Evolutionary conservation across 306 rosid genomes (phyloP).

Genomic region (Cyamopsis tetragonoloba): DNA sequence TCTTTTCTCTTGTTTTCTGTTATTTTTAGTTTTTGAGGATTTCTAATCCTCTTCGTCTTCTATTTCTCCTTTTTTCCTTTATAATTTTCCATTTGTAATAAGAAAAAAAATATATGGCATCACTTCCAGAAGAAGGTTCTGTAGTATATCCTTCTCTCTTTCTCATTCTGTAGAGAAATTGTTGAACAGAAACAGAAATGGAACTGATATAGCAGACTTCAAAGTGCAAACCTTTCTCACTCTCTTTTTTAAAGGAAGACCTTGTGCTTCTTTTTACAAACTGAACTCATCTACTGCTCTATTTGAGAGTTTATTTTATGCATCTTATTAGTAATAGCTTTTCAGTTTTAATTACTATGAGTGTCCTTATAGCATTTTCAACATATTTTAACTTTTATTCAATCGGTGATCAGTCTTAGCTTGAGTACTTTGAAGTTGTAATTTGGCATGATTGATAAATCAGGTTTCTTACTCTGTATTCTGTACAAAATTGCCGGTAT

Average conservation of each 20-base stretch:
- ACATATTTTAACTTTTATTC: not conserved
- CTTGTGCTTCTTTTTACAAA: not conserved
- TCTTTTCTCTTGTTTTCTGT: too few species aligned
- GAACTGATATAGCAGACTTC: not conserved
- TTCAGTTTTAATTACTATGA: not conserved
- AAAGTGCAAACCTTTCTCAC: not conserved
- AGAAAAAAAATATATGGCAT: too few species aligned
- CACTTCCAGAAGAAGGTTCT: not conserved
- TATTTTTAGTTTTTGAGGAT: too few species aligned
- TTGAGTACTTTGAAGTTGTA: slow-evolving; percentile 5
- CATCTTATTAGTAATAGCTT: not conserved
- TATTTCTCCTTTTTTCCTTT: too few species aligned
- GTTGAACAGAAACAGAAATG: not conserved
- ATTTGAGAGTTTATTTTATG: not conserved
- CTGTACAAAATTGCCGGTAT: not conserved
- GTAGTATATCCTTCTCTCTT: not conserved
- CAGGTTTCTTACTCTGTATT: not conserved
- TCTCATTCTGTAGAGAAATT: not conserved
- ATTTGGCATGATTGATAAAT: slow-evolving; percentile 2
- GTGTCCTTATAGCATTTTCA: not conserved
- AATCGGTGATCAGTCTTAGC: not conserved
- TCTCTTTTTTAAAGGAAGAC: not conserved
- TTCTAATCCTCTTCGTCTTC: too few species aligned
- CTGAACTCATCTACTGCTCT: not conserved
- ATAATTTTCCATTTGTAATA: too few species aligned